Evolutionary conservation across 2,329 filamentous ascomycete species (phyloP).

Genomic region (Aspergillus calidoustus): DNA sequence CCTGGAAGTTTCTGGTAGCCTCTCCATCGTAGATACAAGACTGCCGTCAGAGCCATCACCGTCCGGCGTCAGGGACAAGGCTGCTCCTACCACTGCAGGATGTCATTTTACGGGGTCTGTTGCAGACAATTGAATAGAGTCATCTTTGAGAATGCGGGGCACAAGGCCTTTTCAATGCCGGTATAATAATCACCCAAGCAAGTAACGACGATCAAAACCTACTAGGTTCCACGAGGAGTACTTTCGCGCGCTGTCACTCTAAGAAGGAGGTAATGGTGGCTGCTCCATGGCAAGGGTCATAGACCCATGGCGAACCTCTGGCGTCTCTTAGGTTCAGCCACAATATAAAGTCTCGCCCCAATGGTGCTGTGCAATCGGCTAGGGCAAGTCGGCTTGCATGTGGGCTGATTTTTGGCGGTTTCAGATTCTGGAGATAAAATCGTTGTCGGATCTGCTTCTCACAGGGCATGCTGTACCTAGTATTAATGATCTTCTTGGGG

Average conservation of each 20-base stretch:
- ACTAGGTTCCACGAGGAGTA: background rate
- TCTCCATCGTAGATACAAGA: too few relatives aligned
- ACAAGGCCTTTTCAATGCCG: background rate
- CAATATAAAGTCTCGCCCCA: background rate
- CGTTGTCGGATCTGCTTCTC: background rate
- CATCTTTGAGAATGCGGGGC: background rate
- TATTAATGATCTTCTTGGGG: background rate
- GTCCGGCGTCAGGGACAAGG: too few relatives aligned
- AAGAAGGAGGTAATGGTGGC: background rate
- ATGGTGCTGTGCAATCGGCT: constrained; percentile 5
- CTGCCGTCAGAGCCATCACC: too few relatives aligned
- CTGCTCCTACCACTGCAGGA: too few relatives aligned
- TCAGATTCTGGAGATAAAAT: background rate
- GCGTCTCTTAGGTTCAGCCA: constrained; percentile 10
- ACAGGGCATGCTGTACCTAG: background rate
- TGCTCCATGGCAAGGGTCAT: background rate
- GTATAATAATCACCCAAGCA: background rate
- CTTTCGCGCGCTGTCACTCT: background rate
- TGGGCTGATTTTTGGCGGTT: constrained; percentile 2
- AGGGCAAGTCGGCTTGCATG: constrained; percentile 7
- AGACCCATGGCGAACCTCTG: background rate
- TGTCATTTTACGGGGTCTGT: too few relatives aligned
- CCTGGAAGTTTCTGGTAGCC: background rate
- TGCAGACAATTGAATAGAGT: background rate
- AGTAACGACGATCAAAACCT: background rate